These are phyloP conservation scores for Rosa persica DNA, from an alignment of 306 rosid genomes.

Conservation along the genomic window DNA sequence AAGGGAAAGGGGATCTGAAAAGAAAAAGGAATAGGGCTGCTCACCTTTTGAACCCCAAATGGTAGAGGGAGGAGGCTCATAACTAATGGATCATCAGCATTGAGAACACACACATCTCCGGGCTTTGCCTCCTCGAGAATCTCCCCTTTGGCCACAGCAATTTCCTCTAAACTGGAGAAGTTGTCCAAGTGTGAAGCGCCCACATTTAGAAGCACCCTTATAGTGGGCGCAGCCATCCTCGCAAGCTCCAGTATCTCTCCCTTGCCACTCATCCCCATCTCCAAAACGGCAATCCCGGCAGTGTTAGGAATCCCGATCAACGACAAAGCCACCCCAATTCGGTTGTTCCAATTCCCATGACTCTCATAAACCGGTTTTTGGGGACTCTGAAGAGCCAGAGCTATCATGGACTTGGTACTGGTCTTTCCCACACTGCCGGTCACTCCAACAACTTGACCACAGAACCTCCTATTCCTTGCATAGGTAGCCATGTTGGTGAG, in stretches of 20 bases:
- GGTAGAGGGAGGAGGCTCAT: slow-evolving; percentile 36
- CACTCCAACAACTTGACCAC: slow-evolving; percentile 28
- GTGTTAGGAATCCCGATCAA: slow-evolving; percentile 32
- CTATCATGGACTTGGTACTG: slow-evolving; percentile 30
- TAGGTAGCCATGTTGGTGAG: slow-evolving; percentile 27
- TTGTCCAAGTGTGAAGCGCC: slow-evolving; percentile 31
- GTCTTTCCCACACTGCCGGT: slow-evolving; percentile 37
- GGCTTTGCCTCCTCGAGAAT: slow-evolving; percentile 24
- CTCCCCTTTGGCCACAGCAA: slow-evolving; percentile 34
- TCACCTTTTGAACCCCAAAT: slow-evolving; percentile 33
- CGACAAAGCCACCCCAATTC: slow-evolving; percentile 35
- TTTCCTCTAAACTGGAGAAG: slow-evolving; percentile 25
- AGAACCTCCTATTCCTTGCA: slow-evolving; percentile 24
- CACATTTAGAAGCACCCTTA: slow-evolving; percentile 29
- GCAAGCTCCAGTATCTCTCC: slow-evolving; percentile 36
- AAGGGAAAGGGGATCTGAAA: background rate
- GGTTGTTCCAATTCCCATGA: slow-evolving; percentile 32
- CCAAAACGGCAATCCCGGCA: slow-evolving; percentile 29
- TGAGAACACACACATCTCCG: slow-evolving; percentile 37
- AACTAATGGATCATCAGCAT: slow-evolving; percentile 37
- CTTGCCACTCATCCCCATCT: slow-evolving; percentile 29
- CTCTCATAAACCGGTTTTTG: slow-evolving; percentile 22
- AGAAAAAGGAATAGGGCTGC: background rate
- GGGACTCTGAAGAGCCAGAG: slow-evolving; percentile 24
- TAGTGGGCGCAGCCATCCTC: slow-evolving; percentile 24